Percentiles rank a stretch among this genome's conserved stretches.
Conservation (phyloP, 305 asterid genomes). For the Fraxinus angustifolia region DNA sequence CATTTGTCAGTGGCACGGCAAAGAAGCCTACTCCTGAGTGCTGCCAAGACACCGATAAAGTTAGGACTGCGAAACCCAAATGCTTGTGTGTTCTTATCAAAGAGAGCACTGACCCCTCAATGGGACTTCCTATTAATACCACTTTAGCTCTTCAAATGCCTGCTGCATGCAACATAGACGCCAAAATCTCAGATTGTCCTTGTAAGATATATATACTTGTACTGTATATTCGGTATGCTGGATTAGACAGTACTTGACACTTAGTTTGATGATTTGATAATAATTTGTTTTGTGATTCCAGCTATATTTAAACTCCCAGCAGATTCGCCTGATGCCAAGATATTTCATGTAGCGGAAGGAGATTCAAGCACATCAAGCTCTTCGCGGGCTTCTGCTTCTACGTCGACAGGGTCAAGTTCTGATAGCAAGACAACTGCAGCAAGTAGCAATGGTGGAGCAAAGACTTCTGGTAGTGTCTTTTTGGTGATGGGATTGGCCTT, state of each 20-base stretch:
- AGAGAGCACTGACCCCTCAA: conserved; percentile 60
- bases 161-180: conserved; percentile 48
- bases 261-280: background rate
- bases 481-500: conserved; percentile 21
- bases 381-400: conserved; percentile 22
- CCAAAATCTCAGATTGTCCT: conserved; percentile 65
- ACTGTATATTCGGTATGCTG: background rate
- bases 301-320: conserved; percentile 54
- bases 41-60: conserved; percentile 45
- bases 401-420: conserved; percentile 33
- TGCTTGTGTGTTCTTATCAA: conserved; percentile 64
- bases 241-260: background rate
- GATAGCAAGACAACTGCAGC: conserved; percentile 28
- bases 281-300: conserved; percentile 16
- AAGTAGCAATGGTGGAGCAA: conserved; percentile 26
- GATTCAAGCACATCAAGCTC: conserved; percentile 34
- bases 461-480: conserved; percentile 10
- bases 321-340: conserved; percentile 63
- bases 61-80: conserved; percentile 49
- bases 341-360: conserved; percentile 36
- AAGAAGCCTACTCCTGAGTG: conserved; percentile 53
- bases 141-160: conserved; percentile 75
- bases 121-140: conserved; percentile 63
- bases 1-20: conserved; percentile 60
- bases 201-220: conserved; percentile 22